phyloP scores from a whole-genome alignment of 495 filamentous ascomycete species.

The Daldinia childiae region DNA sequence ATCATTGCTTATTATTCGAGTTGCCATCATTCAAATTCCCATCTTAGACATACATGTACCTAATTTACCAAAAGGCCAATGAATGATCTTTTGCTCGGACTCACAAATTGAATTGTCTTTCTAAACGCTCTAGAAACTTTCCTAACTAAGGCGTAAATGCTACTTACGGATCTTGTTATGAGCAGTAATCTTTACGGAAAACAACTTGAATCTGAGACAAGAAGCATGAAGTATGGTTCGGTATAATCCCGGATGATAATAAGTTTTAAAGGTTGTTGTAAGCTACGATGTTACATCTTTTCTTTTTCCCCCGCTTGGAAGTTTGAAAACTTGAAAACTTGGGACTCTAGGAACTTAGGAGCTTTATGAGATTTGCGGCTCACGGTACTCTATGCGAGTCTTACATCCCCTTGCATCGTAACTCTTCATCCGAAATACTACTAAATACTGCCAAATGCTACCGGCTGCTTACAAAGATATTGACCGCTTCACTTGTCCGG shows the following conservation, averaged over 20 bases:
- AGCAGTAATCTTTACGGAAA: not conserved
- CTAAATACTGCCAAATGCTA: not conserved
- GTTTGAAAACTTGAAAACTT: not conserved
- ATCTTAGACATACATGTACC: not conserved
- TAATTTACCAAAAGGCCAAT: constrained; percentile 26
- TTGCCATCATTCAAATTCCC: constrained; percentile 1
- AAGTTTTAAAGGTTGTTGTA: not conserved
- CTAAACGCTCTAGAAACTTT: constrained; percentile 26
- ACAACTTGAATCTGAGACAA: not conserved
- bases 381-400: constrained; percentile 25
- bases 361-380: constrained; percentile 27
- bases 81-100: not conserved
- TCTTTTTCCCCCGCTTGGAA: constrained; percentile 16
- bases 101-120: not conserved
- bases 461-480: constrained; percentile 19
- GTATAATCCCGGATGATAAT: constrained; percentile 26
- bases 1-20: constrained; percentile 4
- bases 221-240: constrained; percentile 4
- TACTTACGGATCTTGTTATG: not conserved
- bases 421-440: constrained; percentile 6
- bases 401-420: constrained; percentile 29
- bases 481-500: constrained; percentile 38
- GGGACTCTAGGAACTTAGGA: not conserved
- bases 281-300: constrained; percentile 6
- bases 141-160: constrained; percentile 11